Percentiles rank a stretch among this genome's conserved stretches.
Conservation (phyloP, 441 rosid species). For the Corymbia citriodora region DNA sequence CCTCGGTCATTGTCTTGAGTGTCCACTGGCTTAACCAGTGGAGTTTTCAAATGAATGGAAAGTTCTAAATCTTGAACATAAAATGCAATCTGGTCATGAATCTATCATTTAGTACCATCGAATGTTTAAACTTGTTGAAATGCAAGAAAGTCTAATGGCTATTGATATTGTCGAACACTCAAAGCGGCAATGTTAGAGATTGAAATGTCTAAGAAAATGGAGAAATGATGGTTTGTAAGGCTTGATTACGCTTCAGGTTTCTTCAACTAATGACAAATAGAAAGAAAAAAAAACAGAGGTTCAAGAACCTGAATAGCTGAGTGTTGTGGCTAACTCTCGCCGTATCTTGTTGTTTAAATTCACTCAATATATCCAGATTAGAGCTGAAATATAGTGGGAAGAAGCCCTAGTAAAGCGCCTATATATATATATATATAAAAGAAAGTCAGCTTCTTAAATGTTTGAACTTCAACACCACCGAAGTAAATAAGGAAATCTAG, state of each 20-base stretch:
- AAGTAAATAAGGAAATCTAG: background rate
- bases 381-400: conserved; percentile 37
- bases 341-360: conserved; percentile 88
- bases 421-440: too few species aligned
- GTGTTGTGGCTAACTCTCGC: conserved; percentile 92
- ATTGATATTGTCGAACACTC: background rate
- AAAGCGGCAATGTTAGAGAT: background rate
- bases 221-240: background rate
- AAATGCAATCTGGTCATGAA: background rate
- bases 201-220: background rate
- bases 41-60: background rate
- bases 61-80: background rate
- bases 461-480: background rate
- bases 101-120: background rate
- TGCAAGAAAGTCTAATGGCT: background rate
- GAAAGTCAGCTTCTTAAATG: background rate
- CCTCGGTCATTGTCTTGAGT: background rate
- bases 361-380: conserved; percentile 66
- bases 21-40: background rate
- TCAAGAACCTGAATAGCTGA: conserved; percentile 70
- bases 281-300: too few species aligned
- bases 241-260: background rate
- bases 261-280: background rate
- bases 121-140: background rate
- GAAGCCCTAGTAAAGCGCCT: background rate